A percentile compares a stretch with the other conserved stretches of the same genome.
Conservation (phyloP, 2,329 filamentous ascomycete species). For the Microdochium trichocladiopsis region DNA sequence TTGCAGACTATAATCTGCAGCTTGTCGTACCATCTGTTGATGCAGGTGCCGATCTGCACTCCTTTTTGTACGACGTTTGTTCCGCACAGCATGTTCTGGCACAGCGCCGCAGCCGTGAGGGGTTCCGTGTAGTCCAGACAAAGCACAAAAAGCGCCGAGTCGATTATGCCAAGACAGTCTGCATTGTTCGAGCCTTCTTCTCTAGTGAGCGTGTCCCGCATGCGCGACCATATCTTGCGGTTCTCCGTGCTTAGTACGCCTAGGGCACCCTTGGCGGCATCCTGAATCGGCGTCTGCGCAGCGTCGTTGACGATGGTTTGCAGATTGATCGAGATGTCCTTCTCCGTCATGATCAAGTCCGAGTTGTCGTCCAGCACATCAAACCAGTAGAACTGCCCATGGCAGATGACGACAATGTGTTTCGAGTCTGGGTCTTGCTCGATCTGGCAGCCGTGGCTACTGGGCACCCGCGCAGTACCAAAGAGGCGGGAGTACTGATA, state of each 20-base stretch:
- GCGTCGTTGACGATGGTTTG: slow-evolving; percentile 91
- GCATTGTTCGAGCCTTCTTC: slow-evolving; percentile 90
- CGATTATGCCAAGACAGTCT: slow-evolving; percentile 91
- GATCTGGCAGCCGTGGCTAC: slow-evolving; percentile 90
- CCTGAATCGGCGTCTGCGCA: slow-evolving; percentile 79
- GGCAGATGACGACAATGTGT: slow-evolving; percentile 87
- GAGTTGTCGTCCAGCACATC: slow-evolving; percentile 92
- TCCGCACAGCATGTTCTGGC: slow-evolving; percentile 97
- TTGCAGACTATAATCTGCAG: slow-evolving; percentile 98
- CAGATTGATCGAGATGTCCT: slow-evolving; percentile 84
- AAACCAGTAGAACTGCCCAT: slow-evolving; percentile 98
- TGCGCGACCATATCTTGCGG: slow-evolving; percentile 87
- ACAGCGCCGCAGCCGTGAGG: slow-evolving; percentile 71
- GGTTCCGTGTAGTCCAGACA: slow-evolving; percentile 93
- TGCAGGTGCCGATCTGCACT: slow-evolving; percentile 94
- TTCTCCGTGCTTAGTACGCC: slow-evolving; percentile 96
- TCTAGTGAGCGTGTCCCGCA: slow-evolving; percentile 79
- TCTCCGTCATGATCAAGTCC: slow-evolving; percentile 95
- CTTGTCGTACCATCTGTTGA: slow-evolving; percentile 99
- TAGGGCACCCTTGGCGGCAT: slow-evolving; percentile 89
- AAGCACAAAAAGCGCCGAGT: slow-evolving; percentile 86
- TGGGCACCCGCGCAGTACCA: slow-evolving; percentile 89
- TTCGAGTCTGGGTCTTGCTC: slow-evolving; percentile 90
- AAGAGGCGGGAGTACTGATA: slow-evolving; percentile 96
- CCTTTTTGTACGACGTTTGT: slow-evolving; percentile 87